These are phyloP conservation scores for Mortierella sp. DNA, from an alignment of 371 early-diverging fungal genomes.

Conservation along the genomic window DNA sequence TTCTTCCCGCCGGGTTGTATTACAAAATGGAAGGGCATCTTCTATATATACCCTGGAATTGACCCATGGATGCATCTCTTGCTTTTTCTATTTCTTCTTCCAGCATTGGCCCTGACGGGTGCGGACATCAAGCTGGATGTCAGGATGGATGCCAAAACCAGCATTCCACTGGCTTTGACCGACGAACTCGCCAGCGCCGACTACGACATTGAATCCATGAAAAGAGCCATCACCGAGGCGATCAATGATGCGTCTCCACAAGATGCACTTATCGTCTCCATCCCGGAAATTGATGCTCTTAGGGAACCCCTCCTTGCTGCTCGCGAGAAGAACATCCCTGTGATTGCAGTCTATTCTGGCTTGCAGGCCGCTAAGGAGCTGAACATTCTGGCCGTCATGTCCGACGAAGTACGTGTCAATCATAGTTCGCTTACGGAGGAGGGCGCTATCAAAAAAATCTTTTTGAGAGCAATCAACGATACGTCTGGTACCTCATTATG, in stretches of 20 bases:
- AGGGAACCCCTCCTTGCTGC: constrained; percentile 20
- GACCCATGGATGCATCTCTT: not conserved
- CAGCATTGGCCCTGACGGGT: constrained; percentile 8
- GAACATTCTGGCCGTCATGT: constrained; percentile 42
- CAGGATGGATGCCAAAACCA: constrained; percentile 7
- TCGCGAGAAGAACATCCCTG: constrained; percentile 23
- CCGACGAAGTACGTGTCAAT: constrained; percentile 33
- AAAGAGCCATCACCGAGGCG: constrained; percentile 7
- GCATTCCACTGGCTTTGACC: constrained; percentile 1
- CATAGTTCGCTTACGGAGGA: too few species aligned
- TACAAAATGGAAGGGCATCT: too few species aligned
- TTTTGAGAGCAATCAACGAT: too few species aligned
- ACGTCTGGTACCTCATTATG: too few species aligned
- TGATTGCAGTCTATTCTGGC: constrained; percentile 39
- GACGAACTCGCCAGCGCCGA: constrained; percentile 16
- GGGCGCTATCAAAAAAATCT: not conserved
- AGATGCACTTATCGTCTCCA: constrained; percentile 41
- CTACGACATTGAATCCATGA: constrained; percentile 25
- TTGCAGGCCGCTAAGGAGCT: constrained; percentile 27
- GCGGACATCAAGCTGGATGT: constrained; percentile 9
- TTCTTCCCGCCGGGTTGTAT: not conserved
- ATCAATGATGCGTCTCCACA: not conserved
- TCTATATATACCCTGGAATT: too few species aligned
- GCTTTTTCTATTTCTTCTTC: not conserved
- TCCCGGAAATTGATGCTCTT: constrained; percentile 30